Base-by-base conservation (phyloP, 768 basidiomycete species). In the Calocybe indica region DNA sequence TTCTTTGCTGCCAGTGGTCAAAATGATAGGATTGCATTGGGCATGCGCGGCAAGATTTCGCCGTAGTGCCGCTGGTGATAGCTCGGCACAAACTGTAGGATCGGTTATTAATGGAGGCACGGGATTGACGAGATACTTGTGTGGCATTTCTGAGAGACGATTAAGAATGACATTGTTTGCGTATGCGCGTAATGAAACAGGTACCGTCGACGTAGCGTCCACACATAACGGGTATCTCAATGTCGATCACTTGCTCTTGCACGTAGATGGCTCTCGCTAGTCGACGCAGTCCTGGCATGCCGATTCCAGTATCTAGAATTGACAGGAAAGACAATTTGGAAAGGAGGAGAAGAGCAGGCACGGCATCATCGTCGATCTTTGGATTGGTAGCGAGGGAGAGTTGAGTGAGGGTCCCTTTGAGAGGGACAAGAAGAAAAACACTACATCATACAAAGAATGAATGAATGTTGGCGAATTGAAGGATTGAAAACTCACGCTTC, bases 31-130 rank as follows among this genome's bases (percentile, higher is more conserved):
- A 52, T 85, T 80, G 48, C 58, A 59, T 8, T 52, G 63, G 1
- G 79, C 73, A 54, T 85, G 82, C 1, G 73, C 82, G 13, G 66
- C 64, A 5, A 86, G 70, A 53, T 86, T 85, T 8, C 76, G 67
- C 52, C 71, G 72, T 30, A 85, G 64, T 0, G 78, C 80, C 1
- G 65, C 63, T 5, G 55, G 50, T 11, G 80, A 75, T 9, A 84
- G 67, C 8, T 62, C 58, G 10, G 59, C 43, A 51, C 76, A 77
- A 12, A 63, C 50, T 6, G 54, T 48, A 4, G 78, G 71, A 40
- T 73, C 63, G 11, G 60, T 62, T 49, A 83, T 71, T 34, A 83
- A 67, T 6, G 83, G 81, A 0, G 80, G 71, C 0, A 45, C 44
- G 3, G 71, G 71, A 29, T 76, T 47, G 35, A 78, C 29, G 13